Conservation (phyloP, 163 green algal genomes). For the Chloroidium sp. region DNA sequence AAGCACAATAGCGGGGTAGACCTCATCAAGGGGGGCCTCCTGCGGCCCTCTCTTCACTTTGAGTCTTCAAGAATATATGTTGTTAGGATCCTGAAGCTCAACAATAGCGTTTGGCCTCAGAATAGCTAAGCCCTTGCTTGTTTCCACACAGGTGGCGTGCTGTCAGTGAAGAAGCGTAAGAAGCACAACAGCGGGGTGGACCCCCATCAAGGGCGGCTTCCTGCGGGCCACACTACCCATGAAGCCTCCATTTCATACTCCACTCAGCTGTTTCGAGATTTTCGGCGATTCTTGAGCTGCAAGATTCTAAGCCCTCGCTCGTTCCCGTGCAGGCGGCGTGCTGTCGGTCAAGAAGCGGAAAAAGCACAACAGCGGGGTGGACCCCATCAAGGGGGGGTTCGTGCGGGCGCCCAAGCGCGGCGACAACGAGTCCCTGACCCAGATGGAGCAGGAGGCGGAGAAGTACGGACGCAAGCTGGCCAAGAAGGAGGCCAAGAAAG, state of each 20-base stretch:
- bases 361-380: slow-evolving; percentile 19
- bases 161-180: slow-evolving; percentile 25
- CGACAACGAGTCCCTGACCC: slow-evolving; percentile 41
- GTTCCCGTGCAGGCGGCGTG: slow-evolving; percentile 8
- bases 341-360: slow-evolving; percentile 26
- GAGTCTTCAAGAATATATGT: background rate
- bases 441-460: slow-evolving; percentile 48
- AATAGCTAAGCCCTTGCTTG: background rate
- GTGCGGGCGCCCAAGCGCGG: slow-evolving; percentile 31
- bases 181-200: slow-evolving; percentile 25
- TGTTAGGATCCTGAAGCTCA: too few relatives aligned
- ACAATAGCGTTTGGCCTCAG: background rate
- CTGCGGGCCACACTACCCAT: slow-evolving; percentile 10
- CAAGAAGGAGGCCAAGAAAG: slow-evolving; percentile 14
- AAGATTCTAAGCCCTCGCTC: background rate
- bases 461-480: slow-evolving; percentile 39
- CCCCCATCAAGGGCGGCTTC: slow-evolving; percentile 38
- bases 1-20: slow-evolving; percentile 25
- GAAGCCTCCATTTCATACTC: background rate
- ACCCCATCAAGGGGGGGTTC: slow-evolving; percentile 42
- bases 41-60: slow-evolving; percentile 9
- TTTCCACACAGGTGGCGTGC: slow-evolving; percentile 9
- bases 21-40: slow-evolving; percentile 37
- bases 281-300: background rate
- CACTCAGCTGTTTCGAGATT: too few relatives aligned